Conservation (phyloP, 2,329 filamentous ascomycete genomes). For the Epichloe festucae region DNA sequence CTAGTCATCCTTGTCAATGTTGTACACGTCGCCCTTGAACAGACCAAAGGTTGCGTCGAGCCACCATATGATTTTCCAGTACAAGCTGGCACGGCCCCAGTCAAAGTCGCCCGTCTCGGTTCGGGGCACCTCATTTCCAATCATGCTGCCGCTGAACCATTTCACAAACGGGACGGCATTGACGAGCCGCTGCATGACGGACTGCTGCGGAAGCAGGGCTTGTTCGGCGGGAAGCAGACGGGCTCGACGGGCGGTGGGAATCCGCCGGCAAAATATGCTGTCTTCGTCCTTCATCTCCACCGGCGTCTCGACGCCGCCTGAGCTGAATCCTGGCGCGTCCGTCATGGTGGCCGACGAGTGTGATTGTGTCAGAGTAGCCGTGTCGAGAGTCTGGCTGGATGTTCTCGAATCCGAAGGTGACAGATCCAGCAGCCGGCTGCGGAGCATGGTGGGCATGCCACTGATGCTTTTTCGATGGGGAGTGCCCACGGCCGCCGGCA, state of each 20-base stretch:
- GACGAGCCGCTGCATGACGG: constrained; percentile 49
- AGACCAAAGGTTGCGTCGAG: constrained; percentile 45
- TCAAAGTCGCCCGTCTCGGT: constrained; percentile 68
- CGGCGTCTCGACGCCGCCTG: constrained; percentile 12
- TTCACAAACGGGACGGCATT: constrained; percentile 55
- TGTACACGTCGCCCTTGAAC: constrained; percentile 46
- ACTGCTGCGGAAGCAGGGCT: constrained; percentile 57
- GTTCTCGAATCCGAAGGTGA: constrained; percentile 32
- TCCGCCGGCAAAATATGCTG: constrained; percentile 43
- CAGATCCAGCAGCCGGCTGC: constrained; percentile 25
- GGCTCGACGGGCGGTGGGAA: constrained; percentile 53
- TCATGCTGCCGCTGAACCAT: constrained; percentile 61
- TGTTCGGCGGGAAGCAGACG: constrained; percentile 56
- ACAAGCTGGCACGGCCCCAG: constrained; percentile 51
- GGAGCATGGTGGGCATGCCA: constrained; percentile 23
- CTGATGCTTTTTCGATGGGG: constrained; percentile 16
- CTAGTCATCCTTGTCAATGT: constrained; percentile 45
- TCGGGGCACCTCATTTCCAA: constrained; percentile 62
- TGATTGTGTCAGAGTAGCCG: constrained; percentile 34
- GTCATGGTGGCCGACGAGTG: constrained; percentile 32
- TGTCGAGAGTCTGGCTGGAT: constrained; percentile 46
- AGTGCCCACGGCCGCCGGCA: constrained; percentile 18
- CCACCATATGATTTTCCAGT: constrained; percentile 55
- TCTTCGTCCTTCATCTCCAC: constrained; percentile 20
- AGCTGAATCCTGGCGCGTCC: constrained; percentile 12